Base-by-base conservation (phyloP, 1,139 yeast genomes). In the Saccharomyces pastorianus region DNA sequence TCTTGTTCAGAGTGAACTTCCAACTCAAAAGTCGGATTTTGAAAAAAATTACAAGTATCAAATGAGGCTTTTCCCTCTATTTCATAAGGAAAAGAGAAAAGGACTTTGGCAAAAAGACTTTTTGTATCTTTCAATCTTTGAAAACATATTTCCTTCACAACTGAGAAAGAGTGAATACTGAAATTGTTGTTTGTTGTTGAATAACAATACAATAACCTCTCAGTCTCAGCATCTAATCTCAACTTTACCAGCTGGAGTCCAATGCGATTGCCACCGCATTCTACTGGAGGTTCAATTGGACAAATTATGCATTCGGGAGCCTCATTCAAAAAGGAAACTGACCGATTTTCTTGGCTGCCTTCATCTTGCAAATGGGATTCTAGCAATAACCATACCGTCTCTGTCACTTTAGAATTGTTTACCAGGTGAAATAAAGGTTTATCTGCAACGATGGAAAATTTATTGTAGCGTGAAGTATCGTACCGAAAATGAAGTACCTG, bases 1-100 rank as follows among this genome's bases (percentile, higher is more conserved):
- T 8, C 59, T n/a, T 13, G 62, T 26, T 52, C 63, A 52, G 56
- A 62, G 41, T 14, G 52, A 47, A 52, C 70, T 62, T 56, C 63
- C 61, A 65, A 72, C 51, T 72, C 70, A 62, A 73, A 85, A 59
- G 86, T 89, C 0, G 96, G 95, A 60, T 87, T 88, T 44, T 72
- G 67, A 38, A 79, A 71, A 61, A 76, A 87, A 0, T 79, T 69
- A 13, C n/a, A 38, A 13, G 44, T 38, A 20, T 38, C 44, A 11
- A 38, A 38, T 17, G 44, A 38, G 25, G 44, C 9, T 17, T 11
- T 25, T 25, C 28, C 13, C 11, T 27, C 27, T 34, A 25, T 14
- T 17, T 14, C 29, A 28, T 26, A 11, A 27, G 8, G 14, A 4
- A n/a, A n/a, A 38, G 53, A 28, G 9, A 28, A 26, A 25, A 9